These are phyloP conservation scores for Microcyclospora tardicrescens DNA, from an alignment of 2,329 filamentous ascomycete genomes.

Conservation along the genomic window DNA sequence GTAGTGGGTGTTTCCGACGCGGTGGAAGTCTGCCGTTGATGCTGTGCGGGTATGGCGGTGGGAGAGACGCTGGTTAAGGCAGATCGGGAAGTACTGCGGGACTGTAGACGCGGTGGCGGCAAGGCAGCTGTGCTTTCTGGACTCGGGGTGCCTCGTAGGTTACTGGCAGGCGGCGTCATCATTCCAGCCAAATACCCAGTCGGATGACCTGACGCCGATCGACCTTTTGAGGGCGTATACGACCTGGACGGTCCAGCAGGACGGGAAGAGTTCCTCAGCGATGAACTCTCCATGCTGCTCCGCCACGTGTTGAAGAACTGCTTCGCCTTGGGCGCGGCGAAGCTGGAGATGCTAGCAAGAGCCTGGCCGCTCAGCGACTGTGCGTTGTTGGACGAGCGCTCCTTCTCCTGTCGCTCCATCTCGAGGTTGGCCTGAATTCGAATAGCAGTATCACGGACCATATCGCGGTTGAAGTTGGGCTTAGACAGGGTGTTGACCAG, in stretches of 20 bases:
- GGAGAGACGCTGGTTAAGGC: slow-evolving; percentile 2
- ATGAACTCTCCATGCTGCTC: slow-evolving; percentile 42
- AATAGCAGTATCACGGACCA: slow-evolving; percentile 80
- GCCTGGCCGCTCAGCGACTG: slow-evolving; percentile 35
- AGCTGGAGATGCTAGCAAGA: slow-evolving; percentile 61
- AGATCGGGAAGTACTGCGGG: slow-evolving; percentile 1
- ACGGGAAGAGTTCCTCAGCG: slow-evolving; percentile 17
- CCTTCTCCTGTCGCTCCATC: slow-evolving; percentile 95
- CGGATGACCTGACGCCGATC: slow-evolving; percentile 35
- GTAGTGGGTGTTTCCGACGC: slow-evolving; percentile 29
- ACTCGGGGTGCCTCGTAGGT: slow-evolving; percentile 49
- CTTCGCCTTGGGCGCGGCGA: slow-evolving; percentile 71
- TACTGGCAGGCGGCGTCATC: slow-evolving; percentile 76
- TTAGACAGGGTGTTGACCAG: slow-evolving; percentile 69
- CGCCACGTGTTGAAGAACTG: slow-evolving; percentile 93
- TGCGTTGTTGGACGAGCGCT: slow-evolving; percentile 48
- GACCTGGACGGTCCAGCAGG: slow-evolving; percentile 30
- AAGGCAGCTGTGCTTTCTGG: slow-evolving; percentile 18
- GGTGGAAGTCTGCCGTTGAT: slow-evolving; percentile 5
- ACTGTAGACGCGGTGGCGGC: slow-evolving; percentile 12
- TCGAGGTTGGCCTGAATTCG: slow-evolving; percentile 86
- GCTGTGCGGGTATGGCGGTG: slow-evolving; percentile 2
- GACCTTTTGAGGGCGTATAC: slow-evolving; percentile 34
- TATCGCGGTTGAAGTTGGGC: slow-evolving; percentile 60
- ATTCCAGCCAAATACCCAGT: slow-evolving; percentile 62